A percentile compares a stretch with the other conserved stretches of the same genome.
Evolutionary conservation across 495 filamentous ascomycete species (phyloP).

Genomic region (Aspergillus diversus): DNA sequence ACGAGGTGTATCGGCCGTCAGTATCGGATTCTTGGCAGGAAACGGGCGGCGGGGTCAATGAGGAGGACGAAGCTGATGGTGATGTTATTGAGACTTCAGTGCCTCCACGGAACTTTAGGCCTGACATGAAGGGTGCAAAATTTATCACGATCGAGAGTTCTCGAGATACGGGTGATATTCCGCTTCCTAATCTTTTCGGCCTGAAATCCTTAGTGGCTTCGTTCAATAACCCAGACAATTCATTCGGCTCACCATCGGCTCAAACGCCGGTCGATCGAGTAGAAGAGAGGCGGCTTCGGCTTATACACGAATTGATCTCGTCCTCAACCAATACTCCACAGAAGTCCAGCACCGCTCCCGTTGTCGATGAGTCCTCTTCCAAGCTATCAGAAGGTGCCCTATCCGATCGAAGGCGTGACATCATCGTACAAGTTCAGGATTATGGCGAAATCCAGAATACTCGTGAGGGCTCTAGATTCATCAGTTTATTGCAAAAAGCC

Average conservation of each 20-base stretch:
- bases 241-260: conserved; percentile 22
- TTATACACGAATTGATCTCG: conserved; percentile 43
- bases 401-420: conserved; percentile 34
- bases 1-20: conserved; percentile 56
- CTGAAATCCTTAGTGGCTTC: conserved; percentile 44
- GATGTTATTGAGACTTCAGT: conserved; percentile 39
- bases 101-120: conserved; percentile 25
- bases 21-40: conserved; percentile 38
- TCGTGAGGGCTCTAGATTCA: conserved; percentile 61
- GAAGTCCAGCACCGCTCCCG: conserved; percentile 7
- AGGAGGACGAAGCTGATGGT: conserved; percentile 46
- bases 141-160: conserved; percentile 47
- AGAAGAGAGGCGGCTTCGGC: conserved; percentile 39
- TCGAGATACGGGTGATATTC: conserved; percentile 38
- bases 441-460: conserved; percentile 73
- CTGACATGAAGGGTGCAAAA: conserved; percentile 31
- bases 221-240: conserved; percentile 39
- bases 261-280: conserved; percentile 22
- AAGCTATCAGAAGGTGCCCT: conserved; percentile 21
- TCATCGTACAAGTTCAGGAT: conserved; percentile 82
- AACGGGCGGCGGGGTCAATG: conserved; percentile 34
- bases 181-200: conserved; percentile 39
- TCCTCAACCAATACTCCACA: conserved; percentile 23
- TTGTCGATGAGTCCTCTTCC: conserved; percentile 11
- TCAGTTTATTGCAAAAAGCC: conserved; percentile 68